Evolutionary conservation across 2,329 filamentous ascomycete species (phyloP).

Genomic region (Tolypocladium inflatum): DNA sequence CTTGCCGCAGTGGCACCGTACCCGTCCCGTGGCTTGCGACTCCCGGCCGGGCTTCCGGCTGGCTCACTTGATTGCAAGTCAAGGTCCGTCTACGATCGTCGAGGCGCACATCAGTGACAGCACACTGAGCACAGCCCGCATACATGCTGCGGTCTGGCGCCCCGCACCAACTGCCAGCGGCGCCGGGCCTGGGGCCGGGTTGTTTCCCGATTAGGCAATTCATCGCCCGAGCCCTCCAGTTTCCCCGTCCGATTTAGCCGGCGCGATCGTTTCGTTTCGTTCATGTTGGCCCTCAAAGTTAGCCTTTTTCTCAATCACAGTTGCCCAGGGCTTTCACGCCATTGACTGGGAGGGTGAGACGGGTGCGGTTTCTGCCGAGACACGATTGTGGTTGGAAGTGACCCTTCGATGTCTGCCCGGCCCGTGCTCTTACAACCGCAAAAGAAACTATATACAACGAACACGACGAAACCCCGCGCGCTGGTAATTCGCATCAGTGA

Average conservation of each 20-base stretch:
- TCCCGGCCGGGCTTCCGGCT: neutral
- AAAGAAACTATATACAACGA: too few relatives aligned
- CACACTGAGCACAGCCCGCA: neutral
- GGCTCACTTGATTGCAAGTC: neutral
- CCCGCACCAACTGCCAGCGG: neutral
- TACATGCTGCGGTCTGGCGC: neutral
- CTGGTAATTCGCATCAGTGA: too few relatives aligned
- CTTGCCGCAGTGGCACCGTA: neutral
- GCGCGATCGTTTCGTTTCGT: neutral
- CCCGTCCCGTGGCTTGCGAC: neutral
- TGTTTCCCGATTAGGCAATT: neutral
- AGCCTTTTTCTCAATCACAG: too few relatives aligned
- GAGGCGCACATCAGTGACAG: neutral
- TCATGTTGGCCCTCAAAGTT: neutral
- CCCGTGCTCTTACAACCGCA: too few relatives aligned
- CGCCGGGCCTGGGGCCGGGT: neutral
- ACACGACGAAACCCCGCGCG: too few relatives aligned
- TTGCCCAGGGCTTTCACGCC: too few relatives aligned
- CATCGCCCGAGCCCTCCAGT: neutral
- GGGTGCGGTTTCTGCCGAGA: neutral
- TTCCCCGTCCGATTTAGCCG: neutral
- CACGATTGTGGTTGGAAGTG: neutral
- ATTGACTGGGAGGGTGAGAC: neutral
- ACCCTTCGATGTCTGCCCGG: too few relatives aligned
- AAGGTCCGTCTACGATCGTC: neutral